A percentile compares a stretch with the other conserved stretches of the same genome.
Evolutionary conservation across 768 basidiomycete species (phyloP).

Genomic region (Mycena venus): DNA sequence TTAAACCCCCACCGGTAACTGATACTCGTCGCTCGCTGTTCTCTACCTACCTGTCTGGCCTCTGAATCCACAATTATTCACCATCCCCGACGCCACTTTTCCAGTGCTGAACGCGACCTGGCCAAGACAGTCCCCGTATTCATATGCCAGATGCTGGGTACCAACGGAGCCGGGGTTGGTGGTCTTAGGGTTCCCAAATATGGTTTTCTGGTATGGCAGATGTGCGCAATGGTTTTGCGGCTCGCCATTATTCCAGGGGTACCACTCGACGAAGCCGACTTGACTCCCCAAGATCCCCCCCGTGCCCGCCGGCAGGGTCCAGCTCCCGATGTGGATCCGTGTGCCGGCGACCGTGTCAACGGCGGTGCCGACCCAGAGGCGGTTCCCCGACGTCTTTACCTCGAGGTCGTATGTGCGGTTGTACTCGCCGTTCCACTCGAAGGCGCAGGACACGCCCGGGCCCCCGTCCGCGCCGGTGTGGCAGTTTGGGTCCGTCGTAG

Average conservation of each 20-base stretch:
- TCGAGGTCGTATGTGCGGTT: conserved; percentile 15
- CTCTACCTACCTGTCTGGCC: too few relatives aligned
- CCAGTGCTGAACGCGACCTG: conserved; percentile 15
- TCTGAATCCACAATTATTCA: too few relatives aligned
- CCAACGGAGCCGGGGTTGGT: not conserved
- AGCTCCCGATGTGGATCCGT: conserved; percentile 25
- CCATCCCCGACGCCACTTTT: too few relatives aligned
- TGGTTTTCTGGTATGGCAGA: conserved; percentile 21
- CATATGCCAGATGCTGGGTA: not conserved
- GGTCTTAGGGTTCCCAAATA: conserved; percentile 17
- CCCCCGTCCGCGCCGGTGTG: conserved; percentile 24
- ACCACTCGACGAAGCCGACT: conserved; percentile 32
- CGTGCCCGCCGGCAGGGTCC: not conserved
- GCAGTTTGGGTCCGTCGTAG: conserved; percentile 23
- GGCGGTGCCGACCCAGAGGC: conserved; percentile 7
- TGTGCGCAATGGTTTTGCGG: conserved; percentile 22
- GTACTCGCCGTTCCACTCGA: conserved; percentile 26
- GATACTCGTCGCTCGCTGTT: too few relatives aligned
- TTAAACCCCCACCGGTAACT: too few relatives aligned
- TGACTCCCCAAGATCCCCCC: conserved; percentile 14
- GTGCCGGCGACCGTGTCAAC: conserved; percentile 17
- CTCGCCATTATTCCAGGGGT: conserved; percentile 24
- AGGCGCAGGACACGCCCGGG: conserved; percentile 24
- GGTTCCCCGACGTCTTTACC: not conserved
- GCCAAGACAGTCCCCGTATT: conserved; percentile 25